Conservation (phyloP, 768 basidiomycete genomes). For the Serendipita sp. region DNA sequence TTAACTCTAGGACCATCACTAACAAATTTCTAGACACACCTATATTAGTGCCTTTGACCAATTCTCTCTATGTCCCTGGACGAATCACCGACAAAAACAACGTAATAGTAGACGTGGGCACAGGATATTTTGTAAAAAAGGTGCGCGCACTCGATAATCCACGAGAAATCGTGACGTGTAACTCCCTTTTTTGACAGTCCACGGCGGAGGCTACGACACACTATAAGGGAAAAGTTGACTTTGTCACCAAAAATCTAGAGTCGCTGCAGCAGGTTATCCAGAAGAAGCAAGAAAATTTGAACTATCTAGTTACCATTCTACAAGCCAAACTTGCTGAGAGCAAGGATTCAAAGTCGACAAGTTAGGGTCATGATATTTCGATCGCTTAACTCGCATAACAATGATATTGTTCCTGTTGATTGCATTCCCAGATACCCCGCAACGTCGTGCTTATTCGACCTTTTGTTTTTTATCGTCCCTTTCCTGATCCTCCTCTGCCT, state of each 20-base stretch:
- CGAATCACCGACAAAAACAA: conserved; percentile 66
- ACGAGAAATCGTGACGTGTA: not conserved
- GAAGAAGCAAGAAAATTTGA: conserved; percentile 83
- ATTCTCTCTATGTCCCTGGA: conserved; percentile 90
- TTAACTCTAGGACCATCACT: not conserved
- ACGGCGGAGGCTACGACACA: conserved; percentile 64
- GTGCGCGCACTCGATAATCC: conserved; percentile 25
- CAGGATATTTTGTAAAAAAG: conserved; percentile 93
- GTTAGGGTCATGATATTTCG: not conserved
- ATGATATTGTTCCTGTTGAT: not conserved
- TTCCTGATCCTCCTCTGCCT: not conserved
- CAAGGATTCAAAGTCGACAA: conserved; percentile 4
- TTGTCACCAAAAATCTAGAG: conserved; percentile 69
- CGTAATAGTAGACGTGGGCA: conserved; percentile 90
- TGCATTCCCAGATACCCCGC: too few relatives aligned
- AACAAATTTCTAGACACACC: conserved; percentile 46
- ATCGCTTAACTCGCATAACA: not conserved
- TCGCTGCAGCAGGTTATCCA: conserved; percentile 75
- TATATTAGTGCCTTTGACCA: conserved; percentile 81
- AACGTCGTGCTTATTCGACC: not conserved
- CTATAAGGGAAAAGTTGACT: conserved; percentile 67
- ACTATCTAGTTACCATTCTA: conserved; percentile 52
- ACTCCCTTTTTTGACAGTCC: conserved; percentile 35
- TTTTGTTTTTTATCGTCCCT: not conserved
- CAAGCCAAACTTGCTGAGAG: conserved; percentile 39